Evolutionary conservation across 1,284 basidiomycete genomes (phyloP), one percentile per base, ranked within the genome.

Genomic region (Tetrapyrgos nigripes): DNA sequence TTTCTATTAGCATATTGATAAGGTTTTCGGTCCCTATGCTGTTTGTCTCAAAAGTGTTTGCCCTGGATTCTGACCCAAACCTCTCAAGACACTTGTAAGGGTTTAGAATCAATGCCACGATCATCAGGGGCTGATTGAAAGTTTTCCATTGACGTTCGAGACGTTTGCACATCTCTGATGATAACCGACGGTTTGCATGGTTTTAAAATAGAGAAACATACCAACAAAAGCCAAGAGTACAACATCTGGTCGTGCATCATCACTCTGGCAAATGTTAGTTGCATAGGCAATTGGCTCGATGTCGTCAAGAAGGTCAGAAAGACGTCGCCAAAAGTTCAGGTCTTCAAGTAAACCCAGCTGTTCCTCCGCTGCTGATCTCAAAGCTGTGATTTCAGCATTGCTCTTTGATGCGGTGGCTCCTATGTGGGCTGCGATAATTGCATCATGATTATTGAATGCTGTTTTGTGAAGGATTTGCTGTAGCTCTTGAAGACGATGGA

Each of bases 341-440:
- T 58, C 35, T 13, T 62, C 58, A 21, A 64, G 47, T 0, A 58
- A 23, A 23, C 62, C 53, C 31, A 43, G 48, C 5, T 52, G 35
- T 6, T 14, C 26, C 19, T 59, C 51, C 1, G 54, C 62, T 10
- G 17, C 29, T 2, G 3, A 35, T 1, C 44, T 43, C 8, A 66
- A 60, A 31, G 64, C 63, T 24, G 57, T 33, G 21, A 33, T 53
- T 23, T 66, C 64, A 27, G 62, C 62, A 0, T n/a, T 46, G 26
- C 66, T 67, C 37, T 66, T 67, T 33, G n/a, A n/a, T n/a, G n/a
- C n/a, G 43, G 67, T 62, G 2, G 62, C 65, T 9, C 71, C 67
- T 48, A 71, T 64, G 50, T 73, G 69, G 1, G 48, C 62, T 1
- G 45, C 43, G 45, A 73, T 60, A 23, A 73, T 69, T 4, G 68